Percentiles rank a stretch among this genome's conserved stretches.
Evolutionary conservation across 2,329 filamentous ascomycete genomes (phyloP).

Genomic region (Curvularia hawaiiensis): DNA sequence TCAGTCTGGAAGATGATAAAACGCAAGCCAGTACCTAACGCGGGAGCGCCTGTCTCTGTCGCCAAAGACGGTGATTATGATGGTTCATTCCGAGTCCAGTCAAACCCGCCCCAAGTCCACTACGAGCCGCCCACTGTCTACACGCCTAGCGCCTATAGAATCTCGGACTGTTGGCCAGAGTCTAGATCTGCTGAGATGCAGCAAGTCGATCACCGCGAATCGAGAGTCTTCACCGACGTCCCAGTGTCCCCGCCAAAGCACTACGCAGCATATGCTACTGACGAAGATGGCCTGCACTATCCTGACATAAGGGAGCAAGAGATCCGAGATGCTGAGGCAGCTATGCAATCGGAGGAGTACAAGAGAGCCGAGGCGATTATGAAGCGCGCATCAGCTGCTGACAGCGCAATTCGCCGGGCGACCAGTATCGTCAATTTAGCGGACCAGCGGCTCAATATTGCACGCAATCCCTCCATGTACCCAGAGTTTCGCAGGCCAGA

Average conservation of each 20-base stretch:
- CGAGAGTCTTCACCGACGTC: slow-evolving; percentile 10
- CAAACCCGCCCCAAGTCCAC: neutral
- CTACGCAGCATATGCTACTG: neutral
- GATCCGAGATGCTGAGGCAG: neutral
- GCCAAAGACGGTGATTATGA: neutral
- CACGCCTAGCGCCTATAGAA: neutral
- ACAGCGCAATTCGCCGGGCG: slow-evolving; percentile 1
- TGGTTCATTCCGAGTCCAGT: neutral
- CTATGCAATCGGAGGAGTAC: slow-evolving; percentile 1
- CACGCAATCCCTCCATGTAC: slow-evolving; percentile 6
- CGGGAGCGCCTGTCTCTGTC: neutral
- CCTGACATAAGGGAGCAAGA: neutral
- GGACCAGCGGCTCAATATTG: slow-evolving; percentile 6
- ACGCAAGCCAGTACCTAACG: neutral
- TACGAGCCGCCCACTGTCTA: neutral
- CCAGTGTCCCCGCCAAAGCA: neutral
- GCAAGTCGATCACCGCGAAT: neutral
- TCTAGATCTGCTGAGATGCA: neutral
- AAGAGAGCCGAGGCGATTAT: slow-evolving; percentile 5
- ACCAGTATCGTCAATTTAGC: slow-evolving; percentile 1
- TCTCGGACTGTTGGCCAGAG: neutral
- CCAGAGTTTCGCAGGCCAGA: neutral
- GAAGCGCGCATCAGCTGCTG: slow-evolving; percentile 3
- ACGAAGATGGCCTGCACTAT: neutral
- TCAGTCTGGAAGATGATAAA: slow-evolving; percentile 10